Evolutionary conservation across 495 filamentous ascomycete species (phyloP), one percentile per base, ranked within the genome.

Genomic region (Saxispiralis lemnorum): DNA sequence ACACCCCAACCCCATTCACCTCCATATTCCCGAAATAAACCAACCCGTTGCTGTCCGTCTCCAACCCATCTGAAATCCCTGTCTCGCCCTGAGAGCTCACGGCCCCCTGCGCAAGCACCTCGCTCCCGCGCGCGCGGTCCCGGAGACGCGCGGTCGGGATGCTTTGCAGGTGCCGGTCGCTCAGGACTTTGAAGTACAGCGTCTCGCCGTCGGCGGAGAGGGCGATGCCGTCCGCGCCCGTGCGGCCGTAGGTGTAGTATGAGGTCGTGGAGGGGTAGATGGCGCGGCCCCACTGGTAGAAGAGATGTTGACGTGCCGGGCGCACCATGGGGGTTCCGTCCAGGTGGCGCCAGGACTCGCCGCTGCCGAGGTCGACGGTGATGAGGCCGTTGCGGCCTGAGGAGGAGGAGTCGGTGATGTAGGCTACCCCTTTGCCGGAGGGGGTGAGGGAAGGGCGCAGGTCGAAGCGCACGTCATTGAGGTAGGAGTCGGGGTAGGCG

Each of bases 401-500:
- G 33, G 50, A 21, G 21, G 51, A 58, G 35, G 54, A 59, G 52
- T 70, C 66, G 15, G 65, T 69, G 52, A 68, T 68, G 43, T 68
- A 70, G 10, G 60, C 64, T 1, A 68, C 46, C 13, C 65, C 66
- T 11, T 56, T 39, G 10, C 65, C 62, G 4, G 54, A 55, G 12
- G 46, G 38, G 4, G 60, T 58, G 13, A 59, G n/a, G 16, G 35
- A 41, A 2, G 56, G 35, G 13, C 63, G 56, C 14, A 67, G 53
- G 46, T 70, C 65, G 51, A 70, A 65, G 37, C 66, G 59, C 2
- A 69, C 52, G 39, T 67, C 64, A 51, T 68, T 69, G 19, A 69
- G 54, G 40, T 70, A 69, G 35, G 53, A 62, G 42, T 63, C 62
- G 4, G 60, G 21, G 43, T 48, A 63, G 9, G 60, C 64, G 11